Evolutionary conservation across 176 grass and related monocot species (phyloP).

Genomic region (Oryza brachyantha): DNA sequence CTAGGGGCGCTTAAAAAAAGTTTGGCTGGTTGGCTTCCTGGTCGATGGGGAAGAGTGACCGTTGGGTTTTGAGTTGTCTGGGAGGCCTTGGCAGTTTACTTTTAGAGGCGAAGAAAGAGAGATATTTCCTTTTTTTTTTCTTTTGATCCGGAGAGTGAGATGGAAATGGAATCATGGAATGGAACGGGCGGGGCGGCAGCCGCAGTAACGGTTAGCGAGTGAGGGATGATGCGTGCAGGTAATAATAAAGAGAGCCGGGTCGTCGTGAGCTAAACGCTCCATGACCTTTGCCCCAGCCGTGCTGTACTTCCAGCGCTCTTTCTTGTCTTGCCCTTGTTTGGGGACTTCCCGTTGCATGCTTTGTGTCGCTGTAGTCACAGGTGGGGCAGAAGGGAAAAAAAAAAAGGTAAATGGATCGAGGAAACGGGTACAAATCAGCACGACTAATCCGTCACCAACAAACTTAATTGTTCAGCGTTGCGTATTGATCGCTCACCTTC

Average conservation of each 20-base stretch:
- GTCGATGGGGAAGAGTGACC: conserved; percentile 37
- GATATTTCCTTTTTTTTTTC: neutral
- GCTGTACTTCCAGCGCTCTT: neutral
- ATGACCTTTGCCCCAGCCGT: neutral
- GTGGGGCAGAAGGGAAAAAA: neutral
- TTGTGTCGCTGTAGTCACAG: neutral
- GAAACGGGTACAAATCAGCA: neutral
- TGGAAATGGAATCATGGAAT: neutral
- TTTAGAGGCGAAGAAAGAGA: neutral
- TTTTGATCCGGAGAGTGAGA: neutral
- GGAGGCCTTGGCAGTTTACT: neutral
- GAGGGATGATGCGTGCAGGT: neutral
- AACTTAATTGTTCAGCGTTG: neutral
- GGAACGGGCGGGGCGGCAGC: neutral
- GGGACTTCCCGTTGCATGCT: neutral
- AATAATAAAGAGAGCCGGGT: conserved; percentile 29
- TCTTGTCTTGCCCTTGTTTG: neutral
- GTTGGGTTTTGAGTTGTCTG: conserved; percentile 35
- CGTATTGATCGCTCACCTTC: conserved; percentile 15
- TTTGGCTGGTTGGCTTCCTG: neutral
- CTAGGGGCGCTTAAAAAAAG: neutral
- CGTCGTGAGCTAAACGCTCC: conserved; percentile 15
- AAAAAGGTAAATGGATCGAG: neutral
- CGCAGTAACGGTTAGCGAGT: conserved; percentile 7
- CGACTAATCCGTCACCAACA: conserved; percentile 16